A percentile compares a stretch with the other conserved stretches of the same genome.
Conservation (phyloP, 768 basidiomycete genomes). For the Mrakia blollopis region DNA sequence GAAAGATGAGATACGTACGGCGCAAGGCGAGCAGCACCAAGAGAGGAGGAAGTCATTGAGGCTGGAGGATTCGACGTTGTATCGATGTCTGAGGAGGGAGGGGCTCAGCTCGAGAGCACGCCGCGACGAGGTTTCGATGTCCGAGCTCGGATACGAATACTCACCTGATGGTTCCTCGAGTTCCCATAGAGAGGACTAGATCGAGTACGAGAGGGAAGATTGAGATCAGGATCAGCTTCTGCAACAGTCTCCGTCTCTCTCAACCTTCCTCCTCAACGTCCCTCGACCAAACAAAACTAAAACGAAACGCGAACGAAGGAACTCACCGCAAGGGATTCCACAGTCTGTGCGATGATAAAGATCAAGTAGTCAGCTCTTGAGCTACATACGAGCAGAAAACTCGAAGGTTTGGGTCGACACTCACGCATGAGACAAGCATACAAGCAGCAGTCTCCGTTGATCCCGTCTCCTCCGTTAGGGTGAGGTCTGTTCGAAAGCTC, state of each 20-base stretch:
- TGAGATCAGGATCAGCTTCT: no score
- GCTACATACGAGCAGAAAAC: no score
- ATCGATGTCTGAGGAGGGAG: not conserved
- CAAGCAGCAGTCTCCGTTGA: not conserved
- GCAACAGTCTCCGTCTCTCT: no score
- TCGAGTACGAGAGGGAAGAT: not conserved
- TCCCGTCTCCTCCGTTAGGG: not conserved
- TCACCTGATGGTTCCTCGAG: not conserved
- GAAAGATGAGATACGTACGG: not conserved
- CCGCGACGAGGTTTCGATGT: no score
- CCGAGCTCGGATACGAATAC: not conserved
- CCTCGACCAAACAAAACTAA: no score
- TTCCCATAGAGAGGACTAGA: not conserved
- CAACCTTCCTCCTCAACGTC: no score
- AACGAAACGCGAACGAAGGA: no score
- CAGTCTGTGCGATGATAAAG: not conserved
- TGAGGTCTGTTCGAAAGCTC: not conserved
- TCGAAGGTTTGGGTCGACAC: no score
- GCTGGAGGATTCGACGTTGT: not conserved
- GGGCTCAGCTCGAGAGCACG: not conserved
- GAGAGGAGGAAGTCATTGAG: slow-evolving; percentile 3
- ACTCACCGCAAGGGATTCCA: not conserved
- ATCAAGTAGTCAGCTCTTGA: no score
- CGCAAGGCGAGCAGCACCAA: not conserved
- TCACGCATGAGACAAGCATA: no score